A percentile compares a stretch with the other conserved stretches of the same genome.
phyloP scores from a whole-genome alignment of 2,329 filamentous ascomycete species.

The Cladosporium austrohemisphaericum region DNA sequence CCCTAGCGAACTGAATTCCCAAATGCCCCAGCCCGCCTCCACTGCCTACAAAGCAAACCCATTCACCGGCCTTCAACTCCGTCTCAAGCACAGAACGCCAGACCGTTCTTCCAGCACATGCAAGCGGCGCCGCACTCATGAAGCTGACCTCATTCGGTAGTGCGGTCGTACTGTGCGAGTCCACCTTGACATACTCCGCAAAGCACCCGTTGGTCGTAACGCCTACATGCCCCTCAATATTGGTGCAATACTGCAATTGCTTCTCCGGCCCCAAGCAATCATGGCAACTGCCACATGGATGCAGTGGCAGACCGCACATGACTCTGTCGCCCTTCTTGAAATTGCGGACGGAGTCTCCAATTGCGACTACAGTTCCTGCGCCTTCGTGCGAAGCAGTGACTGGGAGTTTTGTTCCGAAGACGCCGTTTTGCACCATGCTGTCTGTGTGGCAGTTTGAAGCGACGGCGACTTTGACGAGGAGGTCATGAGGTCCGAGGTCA shows the following conservation, averaged over 20 bases:
- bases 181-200: conserved; percentile 54
- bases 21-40: conserved; percentile 53
- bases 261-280: conserved; percentile 51
- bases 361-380: conserved; percentile 51
- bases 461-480: conserved; percentile 59
- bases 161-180: conserved; percentile 44
- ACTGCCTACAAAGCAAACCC: conserved; percentile 37
- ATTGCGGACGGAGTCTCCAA: conserved; percentile 40
- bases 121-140: conserved; percentile 52
- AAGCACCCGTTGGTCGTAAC: conserved; percentile 53
- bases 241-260: conserved; percentile 52
- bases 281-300: conserved; percentile 51
- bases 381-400: conserved; percentile 57
- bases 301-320: conserved; percentile 53
- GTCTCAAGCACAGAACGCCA: conserved; percentile 47
- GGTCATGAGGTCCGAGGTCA: conserved; percentile 47
- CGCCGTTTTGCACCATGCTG: conserved; percentile 51
- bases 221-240: conserved; percentile 46
- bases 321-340: conserved; percentile 53
- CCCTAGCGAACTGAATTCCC: conserved; percentile 50
- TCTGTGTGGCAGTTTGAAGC: conserved; percentile 63
- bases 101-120: conserved; percentile 53
- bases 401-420: conserved; percentile 49
- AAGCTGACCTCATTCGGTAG: conserved; percentile 51
- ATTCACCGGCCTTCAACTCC: conserved; percentile 38